Evolutionary conservation across 2,329 filamentous ascomycete genomes (phyloP).

Genomic region (Beauveria medogensis): DNA sequence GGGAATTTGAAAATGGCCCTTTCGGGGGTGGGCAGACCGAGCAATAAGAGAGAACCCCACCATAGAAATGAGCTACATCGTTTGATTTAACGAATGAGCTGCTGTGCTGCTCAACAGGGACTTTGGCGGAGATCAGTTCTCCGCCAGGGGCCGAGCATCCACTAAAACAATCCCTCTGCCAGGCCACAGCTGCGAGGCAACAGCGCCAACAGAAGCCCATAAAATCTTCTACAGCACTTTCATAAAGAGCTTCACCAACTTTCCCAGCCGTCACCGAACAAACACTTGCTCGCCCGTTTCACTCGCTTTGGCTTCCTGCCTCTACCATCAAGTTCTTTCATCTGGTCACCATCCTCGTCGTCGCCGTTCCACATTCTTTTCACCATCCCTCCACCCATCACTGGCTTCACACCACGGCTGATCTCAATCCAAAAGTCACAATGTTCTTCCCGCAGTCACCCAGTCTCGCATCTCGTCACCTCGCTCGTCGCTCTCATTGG

Average conservation of each 20-base stretch:
- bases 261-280: too few species aligned
- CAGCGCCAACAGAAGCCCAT: not conserved
- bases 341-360: not conserved
- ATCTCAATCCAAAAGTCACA: not conserved
- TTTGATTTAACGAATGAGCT: not conserved
- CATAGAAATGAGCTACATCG: not conserved
- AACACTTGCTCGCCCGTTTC: too few species aligned
- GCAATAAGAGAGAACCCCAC: not conserved
- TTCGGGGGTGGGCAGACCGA: constrained; percentile 10
- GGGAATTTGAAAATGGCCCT: not conserved
- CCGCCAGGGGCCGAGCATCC: not conserved
- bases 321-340: too few species aligned
- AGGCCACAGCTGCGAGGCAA: not conserved
- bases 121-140: not conserved
- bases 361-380: too few species aligned
- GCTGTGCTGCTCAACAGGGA: not conserved
- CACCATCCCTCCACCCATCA: not conserved
- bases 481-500: not conserved
- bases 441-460: not conserved
- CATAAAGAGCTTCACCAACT: not conserved
- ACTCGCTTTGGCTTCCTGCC: too few species aligned
- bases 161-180: not conserved
- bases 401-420: not conserved
- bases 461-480: not conserved
- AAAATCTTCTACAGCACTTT: not conserved